Conservation (phyloP, 768 basidiomycete genomes). For the Tremella mesenterica region DNA sequence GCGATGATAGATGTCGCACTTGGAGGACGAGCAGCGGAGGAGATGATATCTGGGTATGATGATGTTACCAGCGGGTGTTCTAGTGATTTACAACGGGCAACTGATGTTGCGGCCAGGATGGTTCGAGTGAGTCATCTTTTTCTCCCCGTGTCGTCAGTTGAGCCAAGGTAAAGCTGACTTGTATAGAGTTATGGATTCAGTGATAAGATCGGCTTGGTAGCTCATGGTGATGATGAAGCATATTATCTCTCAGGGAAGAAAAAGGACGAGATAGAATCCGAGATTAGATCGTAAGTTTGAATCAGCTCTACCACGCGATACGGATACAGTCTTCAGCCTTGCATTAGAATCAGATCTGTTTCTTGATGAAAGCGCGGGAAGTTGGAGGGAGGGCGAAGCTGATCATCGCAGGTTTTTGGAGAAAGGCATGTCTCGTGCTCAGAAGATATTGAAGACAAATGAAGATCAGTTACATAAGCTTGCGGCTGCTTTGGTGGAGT, state of each 20-base stretch:
- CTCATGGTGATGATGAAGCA: constrained; percentile 67
- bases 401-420: constrained; percentile 53
- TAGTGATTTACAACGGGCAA: constrained; percentile 75
- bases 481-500: constrained; percentile 82
- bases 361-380: too few species aligned
- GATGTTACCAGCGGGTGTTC: constrained; percentile 86
- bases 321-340: constrained; percentile 8
- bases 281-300: constrained; percentile 63
- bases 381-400: too few species aligned
- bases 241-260: constrained; percentile 64
- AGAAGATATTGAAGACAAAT: constrained; percentile 56
- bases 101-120: constrained; percentile 70
- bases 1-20: constrained; percentile 75
- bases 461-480: constrained; percentile 77
- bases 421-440: constrained; percentile 61
- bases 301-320: background rate
- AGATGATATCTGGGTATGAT: constrained; percentile 78
- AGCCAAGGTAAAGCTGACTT: constrained; percentile 54
- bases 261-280: constrained; percentile 76
- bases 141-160: constrained; percentile 33
- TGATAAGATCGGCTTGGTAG: constrained; percentile 56
- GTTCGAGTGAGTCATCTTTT: constrained; percentile 58
- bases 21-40: constrained; percentile 93
- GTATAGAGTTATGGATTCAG: constrained; percentile 44
- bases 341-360: too few species aligned